A percentile compares a stretch with the other conserved stretches of the same genome.
Evolutionary conservation across 495 filamentous ascomycete species (phyloP).

Genomic region (Aspergillus ostianus): DNA sequence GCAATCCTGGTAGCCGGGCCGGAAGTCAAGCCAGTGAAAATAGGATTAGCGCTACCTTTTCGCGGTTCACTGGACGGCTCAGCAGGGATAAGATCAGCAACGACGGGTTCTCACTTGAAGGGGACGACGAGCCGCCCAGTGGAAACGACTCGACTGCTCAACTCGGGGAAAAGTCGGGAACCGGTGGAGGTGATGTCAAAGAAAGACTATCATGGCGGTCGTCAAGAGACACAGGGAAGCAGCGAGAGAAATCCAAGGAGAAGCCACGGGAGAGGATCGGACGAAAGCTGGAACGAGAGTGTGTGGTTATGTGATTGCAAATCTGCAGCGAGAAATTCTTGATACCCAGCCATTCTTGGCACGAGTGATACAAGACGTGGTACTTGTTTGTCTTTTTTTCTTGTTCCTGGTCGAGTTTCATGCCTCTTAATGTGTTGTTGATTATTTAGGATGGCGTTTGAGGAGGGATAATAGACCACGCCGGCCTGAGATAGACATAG

Average conservation of each 20-base stretch:
- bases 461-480: not conserved
- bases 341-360: conserved; percentile 5
- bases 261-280: conserved; percentile 47
- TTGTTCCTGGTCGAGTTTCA: not conserved
- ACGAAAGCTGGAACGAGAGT: conserved; percentile 67
- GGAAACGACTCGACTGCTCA: conserved; percentile 28
- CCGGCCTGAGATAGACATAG: not conserved
- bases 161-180: conserved; percentile 28
- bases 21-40: conserved; percentile 66
- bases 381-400: not conserved
- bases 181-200: conserved; percentile 25
- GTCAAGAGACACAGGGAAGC: conserved; percentile 21
- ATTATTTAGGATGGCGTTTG: not conserved
- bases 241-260: conserved; percentile 35
- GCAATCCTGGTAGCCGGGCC: conserved; percentile 61
- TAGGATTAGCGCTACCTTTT: conserved; percentile 64
- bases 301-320: conserved; percentile 35
- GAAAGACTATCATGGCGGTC: conserved; percentile 33
- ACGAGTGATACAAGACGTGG: not conserved
- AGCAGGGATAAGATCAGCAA: conserved; percentile 42
- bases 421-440: not conserved
- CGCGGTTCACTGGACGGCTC: conserved; percentile 57
- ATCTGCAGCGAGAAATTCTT: conserved; percentile 2
- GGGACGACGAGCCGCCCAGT: conserved; percentile 28
- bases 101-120: conserved; percentile 29